Base-by-base conservation (phyloP, 139 green algal genomes). In the Chlamydomonas sphaeroides region DNA sequence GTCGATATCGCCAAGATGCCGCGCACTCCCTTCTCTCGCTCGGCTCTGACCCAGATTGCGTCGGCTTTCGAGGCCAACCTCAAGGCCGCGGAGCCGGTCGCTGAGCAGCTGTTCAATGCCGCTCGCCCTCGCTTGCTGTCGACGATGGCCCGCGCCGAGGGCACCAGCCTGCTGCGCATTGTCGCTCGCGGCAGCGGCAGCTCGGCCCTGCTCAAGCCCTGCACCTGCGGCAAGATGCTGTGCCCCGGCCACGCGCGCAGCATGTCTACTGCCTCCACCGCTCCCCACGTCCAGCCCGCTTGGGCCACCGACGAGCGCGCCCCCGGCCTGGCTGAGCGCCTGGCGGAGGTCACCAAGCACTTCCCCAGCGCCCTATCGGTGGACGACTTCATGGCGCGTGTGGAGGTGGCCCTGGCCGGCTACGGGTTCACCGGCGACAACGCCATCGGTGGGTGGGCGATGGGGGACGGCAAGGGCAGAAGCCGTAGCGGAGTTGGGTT, bases 321-420 rank as follows among this genome's bases (percentile, higher is more conserved):
- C 26, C 79, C 79, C 38, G 51, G 65, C 28, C 79, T 85, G 20
- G 56, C 79, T n/a, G 39, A 79, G 42, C 79, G 79, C 48, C 56
- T 86, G 21, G 72, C 82, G 2, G 67, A 65, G 32, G 77, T 90
- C 32, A 75, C 80, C 35, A 76, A 94, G 82, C 74, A 92, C 84
- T 97, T 96, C 83, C 90, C 92, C 28, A 87, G 36, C 41, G 89
- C 92, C 26, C 62, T 96, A 28, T 89, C 90, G 2, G 85, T 93
- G 6, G 94, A 97, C 26, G 94, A 97, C 78, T 97, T 95, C 80
- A 87, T 97, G 26, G 70, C 89, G 1, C 92, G 94, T 18, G 68
- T 94, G 25, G 93, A 97, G 70, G 86, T 95, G 15, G 92, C 89
- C 1, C 90, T 97, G 3, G 91, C 78, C 45, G 84, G 80, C 39